Percentiles rank a stretch among this genome's conserved stretches.
Evolutionary conservation across 2,329 filamentous ascomycete genomes (phyloP).

Genomic region (Eutypella sp.): DNA sequence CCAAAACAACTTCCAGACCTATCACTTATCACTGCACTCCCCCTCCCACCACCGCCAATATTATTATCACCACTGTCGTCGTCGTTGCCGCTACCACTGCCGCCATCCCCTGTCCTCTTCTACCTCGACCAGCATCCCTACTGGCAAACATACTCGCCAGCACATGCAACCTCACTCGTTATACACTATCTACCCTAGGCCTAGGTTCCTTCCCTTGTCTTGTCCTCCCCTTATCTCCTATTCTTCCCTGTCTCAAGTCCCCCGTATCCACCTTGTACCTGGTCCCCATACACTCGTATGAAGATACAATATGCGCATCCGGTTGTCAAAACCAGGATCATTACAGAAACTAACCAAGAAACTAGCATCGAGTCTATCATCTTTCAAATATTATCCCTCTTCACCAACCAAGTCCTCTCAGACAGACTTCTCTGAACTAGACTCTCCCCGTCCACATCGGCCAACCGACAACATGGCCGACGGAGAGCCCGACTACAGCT

Average conservation of each 20-base stretch:
- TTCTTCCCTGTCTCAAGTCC: neutral
- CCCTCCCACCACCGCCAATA: too few species aligned
- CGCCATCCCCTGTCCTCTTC: too few species aligned
- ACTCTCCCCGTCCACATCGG: neutral
- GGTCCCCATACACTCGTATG: constrained; percentile 5
- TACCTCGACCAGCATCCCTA: too few species aligned
- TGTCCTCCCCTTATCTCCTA: too few species aligned
- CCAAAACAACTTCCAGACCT: too few species aligned
- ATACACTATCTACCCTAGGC: too few species aligned
- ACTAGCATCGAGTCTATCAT: constrained; percentile 16
- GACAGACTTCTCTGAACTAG: neutral
- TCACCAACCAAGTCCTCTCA: neutral
- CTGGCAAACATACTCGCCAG: too few species aligned
- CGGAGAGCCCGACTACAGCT: constrained; percentile 75
- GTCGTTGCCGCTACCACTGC: too few species aligned
- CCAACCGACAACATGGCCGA: constrained; percentile 62
- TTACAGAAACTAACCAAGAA: constrained; percentile 20
- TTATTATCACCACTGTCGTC: too few species aligned
- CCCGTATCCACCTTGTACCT: constrained; percentile 3
- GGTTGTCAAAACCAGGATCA: constrained; percentile 6
- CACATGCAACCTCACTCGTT: too few species aligned
- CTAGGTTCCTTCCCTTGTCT: too few species aligned
- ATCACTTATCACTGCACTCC: too few species aligned
- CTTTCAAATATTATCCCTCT: constrained; percentile 8
- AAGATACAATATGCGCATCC: constrained; percentile 16